Conservation (phyloP, 1,284 basidiomycete genomes). For the Puccinia triticina region DNA sequence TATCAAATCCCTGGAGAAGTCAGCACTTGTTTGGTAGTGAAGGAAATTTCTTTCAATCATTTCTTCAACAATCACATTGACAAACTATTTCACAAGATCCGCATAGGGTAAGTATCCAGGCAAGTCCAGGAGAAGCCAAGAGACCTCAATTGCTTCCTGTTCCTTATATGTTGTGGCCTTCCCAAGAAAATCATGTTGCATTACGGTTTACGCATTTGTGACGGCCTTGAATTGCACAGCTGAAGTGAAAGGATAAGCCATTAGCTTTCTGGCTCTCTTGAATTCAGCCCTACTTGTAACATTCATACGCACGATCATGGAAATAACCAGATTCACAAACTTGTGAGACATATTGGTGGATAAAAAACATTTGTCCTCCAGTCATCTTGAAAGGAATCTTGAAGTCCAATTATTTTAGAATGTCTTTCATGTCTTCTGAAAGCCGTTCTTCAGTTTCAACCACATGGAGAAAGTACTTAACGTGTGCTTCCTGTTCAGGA, state of each 20-base stretch:
- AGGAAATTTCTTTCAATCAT: conserved; percentile 7
- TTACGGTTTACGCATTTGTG: not conserved
- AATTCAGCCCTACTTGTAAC: not conserved
- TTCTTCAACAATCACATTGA: not conserved
- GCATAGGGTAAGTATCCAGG: not conserved
- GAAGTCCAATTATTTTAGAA: no score
- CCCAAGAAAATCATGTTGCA: not conserved
- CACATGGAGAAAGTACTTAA: not conserved
- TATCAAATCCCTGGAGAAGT: conserved; percentile 2
- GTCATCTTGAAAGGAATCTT: no score
- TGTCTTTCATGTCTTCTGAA: no score
- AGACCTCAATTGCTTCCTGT: not conserved
- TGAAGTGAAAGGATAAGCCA: not conserved
- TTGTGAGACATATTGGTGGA: no score
- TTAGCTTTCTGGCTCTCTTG: conserved; percentile 2
- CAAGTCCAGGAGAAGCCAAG: not conserved
- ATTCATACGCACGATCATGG: conserved; percentile 8
- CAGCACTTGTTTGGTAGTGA: not conserved
- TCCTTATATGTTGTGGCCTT: conserved; percentile 1
- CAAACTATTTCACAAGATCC: not conserved
- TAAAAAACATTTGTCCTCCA: no score
- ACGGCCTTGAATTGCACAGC: not conserved
- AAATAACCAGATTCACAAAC: not conserved
- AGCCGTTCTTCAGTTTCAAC: not conserved
- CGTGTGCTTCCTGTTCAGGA: not conserved